Percentiles rank a stretch among this genome's conserved stretches.
Evolutionary conservation across 805 yeast genomes (phyloP).

Genomic region (Yarrowia keelungensis): DNA sequence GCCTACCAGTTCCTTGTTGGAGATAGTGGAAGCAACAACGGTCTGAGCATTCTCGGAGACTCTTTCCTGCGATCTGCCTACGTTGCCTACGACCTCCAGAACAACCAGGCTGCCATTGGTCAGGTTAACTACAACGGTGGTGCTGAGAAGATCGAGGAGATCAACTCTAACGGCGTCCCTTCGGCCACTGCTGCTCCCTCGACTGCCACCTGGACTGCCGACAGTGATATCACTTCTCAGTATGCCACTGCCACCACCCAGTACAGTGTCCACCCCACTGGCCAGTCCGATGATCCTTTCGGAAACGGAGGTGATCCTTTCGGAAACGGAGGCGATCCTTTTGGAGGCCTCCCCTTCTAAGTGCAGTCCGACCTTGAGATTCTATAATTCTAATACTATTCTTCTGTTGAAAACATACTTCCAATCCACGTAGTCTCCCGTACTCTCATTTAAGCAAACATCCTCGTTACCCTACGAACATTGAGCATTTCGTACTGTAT

Average conservation of each 20-base stretch:
- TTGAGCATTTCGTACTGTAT: no score
- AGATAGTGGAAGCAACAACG: neutral
- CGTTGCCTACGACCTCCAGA: conserved; percentile 66
- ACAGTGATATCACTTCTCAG: neutral
- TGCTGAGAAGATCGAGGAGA: conserved; percentile 40
- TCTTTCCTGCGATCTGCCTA: conserved; percentile 66
- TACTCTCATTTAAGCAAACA: no score
- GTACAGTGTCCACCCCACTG: neutral
- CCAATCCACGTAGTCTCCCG: no score
- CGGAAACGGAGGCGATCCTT: no score
- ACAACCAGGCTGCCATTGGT: conserved; percentile 60
- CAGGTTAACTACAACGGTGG: conserved; percentile 49
- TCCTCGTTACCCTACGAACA: no score
- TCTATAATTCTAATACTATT: no score
- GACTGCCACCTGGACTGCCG: conserved; percentile 1
- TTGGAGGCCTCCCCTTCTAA: no score
- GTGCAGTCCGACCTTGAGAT: no score
- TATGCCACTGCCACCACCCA: neutral
- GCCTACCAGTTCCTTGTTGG: neutral
- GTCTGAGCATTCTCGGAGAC: conserved; percentile 55
- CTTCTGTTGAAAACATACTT: no score
- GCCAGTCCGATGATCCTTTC: neutral
- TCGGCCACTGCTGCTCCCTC: conserved; percentile 32
- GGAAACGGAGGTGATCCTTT: neutral
- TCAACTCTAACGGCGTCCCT: conserved; percentile 42